phyloP scores from a whole-genome alignment of 257 asterid species.

The Solanum appendiculatum region DNA sequence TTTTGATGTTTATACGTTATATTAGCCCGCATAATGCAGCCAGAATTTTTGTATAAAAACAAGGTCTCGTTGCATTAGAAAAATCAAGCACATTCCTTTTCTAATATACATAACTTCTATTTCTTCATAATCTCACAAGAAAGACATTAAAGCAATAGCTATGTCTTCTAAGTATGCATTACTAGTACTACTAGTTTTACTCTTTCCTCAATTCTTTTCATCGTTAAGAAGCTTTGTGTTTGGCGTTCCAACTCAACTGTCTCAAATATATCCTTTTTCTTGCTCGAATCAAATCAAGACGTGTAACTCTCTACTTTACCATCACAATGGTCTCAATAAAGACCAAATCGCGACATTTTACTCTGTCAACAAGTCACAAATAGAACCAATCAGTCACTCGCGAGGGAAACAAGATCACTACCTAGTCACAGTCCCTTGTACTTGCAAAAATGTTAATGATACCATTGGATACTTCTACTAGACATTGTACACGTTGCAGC shows the following conservation, averaged over 20 bases:
- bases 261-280: slow-evolving; percentile 22
- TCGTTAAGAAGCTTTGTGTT: background rate
- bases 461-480: slow-evolving; percentile 51
- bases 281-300: slow-evolving; percentile 28
- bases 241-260: slow-evolving; percentile 4
- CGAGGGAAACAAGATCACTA: slow-evolving; percentile 23
- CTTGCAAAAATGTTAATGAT: slow-evolving; percentile 42
- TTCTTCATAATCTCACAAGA: slow-evolving; percentile 5
- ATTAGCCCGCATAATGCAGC: background rate
- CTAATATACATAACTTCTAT: background rate
- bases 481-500: slow-evolving; percentile 25
- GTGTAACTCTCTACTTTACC: slow-evolving; percentile 54
- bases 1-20: background rate
- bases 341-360: slow-evolving; percentile 34
- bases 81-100: background rate
- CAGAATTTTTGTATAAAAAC: background rate
- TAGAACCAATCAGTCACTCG: slow-evolving; percentile 15
- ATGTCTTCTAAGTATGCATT: slow-evolving; percentile 29
- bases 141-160: slow-evolving; percentile 10
- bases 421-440: slow-evolving; percentile 49
- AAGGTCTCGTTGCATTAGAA: background rate
- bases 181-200: slow-evolving; percentile 11
- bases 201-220: background rate
- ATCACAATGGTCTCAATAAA: slow-evolving; percentile 28
- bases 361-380: slow-evolving; percentile 32